Percentiles rank a stretch among this genome's conserved stretches.
Evolutionary conservation across 495 filamentous ascomycete species (phyloP).

Genomic region (Xylaria curta): DNA sequence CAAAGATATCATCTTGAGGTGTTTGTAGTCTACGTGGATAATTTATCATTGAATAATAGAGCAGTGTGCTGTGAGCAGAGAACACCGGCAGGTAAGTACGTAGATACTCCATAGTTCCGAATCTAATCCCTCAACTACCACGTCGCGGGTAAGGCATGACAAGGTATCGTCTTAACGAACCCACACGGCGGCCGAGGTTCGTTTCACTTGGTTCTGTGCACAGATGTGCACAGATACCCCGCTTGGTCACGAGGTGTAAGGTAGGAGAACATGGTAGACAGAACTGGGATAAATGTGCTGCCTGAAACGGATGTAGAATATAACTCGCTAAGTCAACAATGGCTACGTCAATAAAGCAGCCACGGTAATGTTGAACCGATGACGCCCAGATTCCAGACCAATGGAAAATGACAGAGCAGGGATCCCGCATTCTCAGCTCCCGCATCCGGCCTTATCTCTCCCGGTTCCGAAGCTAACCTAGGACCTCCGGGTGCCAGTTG

Average conservation of each 20-base stretch:
- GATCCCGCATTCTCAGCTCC: background rate
- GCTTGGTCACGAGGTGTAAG: slow-evolving; percentile 1
- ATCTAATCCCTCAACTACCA: background rate
- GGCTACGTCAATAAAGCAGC: background rate
- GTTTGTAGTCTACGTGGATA: background rate
- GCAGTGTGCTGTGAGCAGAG: background rate
- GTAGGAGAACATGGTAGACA: background rate
- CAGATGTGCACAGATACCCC: slow-evolving; percentile 4
- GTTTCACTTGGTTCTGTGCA: background rate
- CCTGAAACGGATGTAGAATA: background rate
- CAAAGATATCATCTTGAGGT: background rate
- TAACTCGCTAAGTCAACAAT: background rate
- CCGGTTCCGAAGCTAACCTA: slow-evolving; percentile 1
- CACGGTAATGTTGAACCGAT: background rate
- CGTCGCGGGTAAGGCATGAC: background rate
- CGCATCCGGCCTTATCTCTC: slow-evolving; percentile 8
- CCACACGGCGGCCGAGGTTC: background rate
- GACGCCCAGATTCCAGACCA: background rate
- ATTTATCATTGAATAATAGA: background rate
- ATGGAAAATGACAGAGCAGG: background rate
- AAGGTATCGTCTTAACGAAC: background rate
- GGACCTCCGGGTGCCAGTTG: slow-evolving; percentile 12
- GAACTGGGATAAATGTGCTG: background rate
- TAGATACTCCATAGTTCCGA: slow-evolving; percentile 1
- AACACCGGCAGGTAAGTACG: background rate